Evolutionary conservation across 768 basidiomycete species (phyloP), one percentile per base, ranked within the genome.

Genomic region (Asterophora parasitica): DNA sequence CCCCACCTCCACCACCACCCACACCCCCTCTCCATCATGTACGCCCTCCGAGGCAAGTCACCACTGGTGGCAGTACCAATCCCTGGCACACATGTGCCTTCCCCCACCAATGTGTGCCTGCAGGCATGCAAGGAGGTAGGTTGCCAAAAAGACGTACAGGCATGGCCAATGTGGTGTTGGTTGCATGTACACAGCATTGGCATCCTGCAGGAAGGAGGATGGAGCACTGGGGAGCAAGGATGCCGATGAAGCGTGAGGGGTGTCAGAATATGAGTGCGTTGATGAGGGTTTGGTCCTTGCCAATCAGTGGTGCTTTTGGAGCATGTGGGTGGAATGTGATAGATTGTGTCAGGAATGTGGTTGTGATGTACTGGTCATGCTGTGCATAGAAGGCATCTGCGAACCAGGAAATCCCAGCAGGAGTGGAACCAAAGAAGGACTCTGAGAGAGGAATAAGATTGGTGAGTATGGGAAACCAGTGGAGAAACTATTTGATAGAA

Each of bases 271-370:
- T 55, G 41, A 77, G 57, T 1, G 71, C 60, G 52, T 75, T 80
- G 57, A 81, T 74, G 27, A 82, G 50, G 0, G 74, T 74, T 57
- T 81, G 76, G 60, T 81, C 81, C 55, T 79, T 79, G 7, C 79
- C 78, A n/a, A 79, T 75, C 4, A 50, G 50, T 7, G 52, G 39
- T 2, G 5, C 7, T 11, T 13, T 19, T 33, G 4, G 31, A 15
- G 30, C 15, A 32, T 5, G 2, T 7, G 33, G 27, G 27, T 8
- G 26, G 45, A 27, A 35, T 12, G 1, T 28, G 4, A 2, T 35
- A 8, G 9, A 50, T 42, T 7, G 66, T 53, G n/a, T n/a, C n/a
- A n/a, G n/a, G n/a, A n/a, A n/a, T n/a, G 64, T 65, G n/a, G 61
- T 62, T 4, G 61, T 56, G 32, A 79, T 70, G 61, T 79, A 81